Evolutionary conservation across 345 rosid genomes (phyloP).

Genomic region (Linum usitatissimum): DNA sequence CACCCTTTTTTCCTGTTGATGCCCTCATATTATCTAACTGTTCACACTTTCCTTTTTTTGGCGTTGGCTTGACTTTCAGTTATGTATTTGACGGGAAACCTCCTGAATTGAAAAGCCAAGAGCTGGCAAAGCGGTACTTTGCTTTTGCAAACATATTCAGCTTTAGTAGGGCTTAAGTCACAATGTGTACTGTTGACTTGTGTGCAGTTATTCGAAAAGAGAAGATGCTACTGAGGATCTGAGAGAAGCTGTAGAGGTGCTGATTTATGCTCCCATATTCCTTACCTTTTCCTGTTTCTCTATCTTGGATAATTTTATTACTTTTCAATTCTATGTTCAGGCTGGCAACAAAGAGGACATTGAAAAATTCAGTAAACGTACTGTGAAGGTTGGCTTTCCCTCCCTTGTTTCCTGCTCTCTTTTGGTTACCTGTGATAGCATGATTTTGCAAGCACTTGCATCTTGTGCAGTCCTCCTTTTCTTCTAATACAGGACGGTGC

Average conservation of each 20-base stretch:
- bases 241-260: constrained; percentile 60
- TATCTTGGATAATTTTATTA: not conserved
- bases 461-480: not conserved
- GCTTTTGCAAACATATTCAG: not conserved
- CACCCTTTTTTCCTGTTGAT: not conserved
- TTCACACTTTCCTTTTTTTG: constrained; percentile 4
- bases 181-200: constrained; percentile 9
- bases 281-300: constrained; percentile 2
- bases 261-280: constrained; percentile 3
- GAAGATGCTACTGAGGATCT: constrained; percentile 65
- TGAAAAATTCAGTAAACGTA: constrained; percentile 87
- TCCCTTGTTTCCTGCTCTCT: not conserved
- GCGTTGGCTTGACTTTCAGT: constrained; percentile 21
- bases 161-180: too few relatives aligned
- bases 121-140: constrained; percentile 69
- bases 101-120: constrained; percentile 81
- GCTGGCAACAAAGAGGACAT: constrained; percentile 74
- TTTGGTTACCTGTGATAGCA: not conserved
- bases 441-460: not conserved
- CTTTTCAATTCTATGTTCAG: constrained; percentile 23
- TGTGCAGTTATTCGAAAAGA: constrained; percentile 63
- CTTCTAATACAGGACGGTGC: not conserved
- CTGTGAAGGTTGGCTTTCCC: constrained; percentile 52
- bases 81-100: constrained; percentile 89
- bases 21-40: not conserved